Conservation (phyloP, 1,284 basidiomycete genomes). For the Wolfiporia cocos region DNA sequence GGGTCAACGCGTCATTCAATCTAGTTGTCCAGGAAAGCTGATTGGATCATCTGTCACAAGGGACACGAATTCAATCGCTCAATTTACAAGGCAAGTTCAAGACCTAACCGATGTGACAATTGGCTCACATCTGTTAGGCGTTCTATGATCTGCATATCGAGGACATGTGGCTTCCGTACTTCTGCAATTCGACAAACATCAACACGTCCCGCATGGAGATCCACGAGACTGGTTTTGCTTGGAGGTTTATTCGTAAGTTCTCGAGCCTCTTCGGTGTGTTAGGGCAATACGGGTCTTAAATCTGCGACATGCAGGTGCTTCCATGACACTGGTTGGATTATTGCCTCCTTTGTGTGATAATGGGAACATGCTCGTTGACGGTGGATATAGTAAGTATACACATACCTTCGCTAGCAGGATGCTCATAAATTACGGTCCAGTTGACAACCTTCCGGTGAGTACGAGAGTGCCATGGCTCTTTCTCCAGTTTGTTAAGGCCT, state of each 20-base stretch:
- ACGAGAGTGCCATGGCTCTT: not conserved
- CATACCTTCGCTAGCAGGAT: conserved; percentile 5
- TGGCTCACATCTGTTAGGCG: too few species aligned
- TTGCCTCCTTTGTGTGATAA: conserved; percentile 94
- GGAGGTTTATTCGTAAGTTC: conserved; percentile 75
- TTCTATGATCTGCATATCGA: conserved; percentile 97
- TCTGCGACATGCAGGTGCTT: conserved; percentile 59
- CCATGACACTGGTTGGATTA: conserved; percentile 96
- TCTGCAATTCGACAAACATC: conserved; percentile 99
- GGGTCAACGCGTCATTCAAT: conserved; percentile 22
- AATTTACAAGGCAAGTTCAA: conserved; percentile 74
- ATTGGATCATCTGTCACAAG: conserved; percentile 33
- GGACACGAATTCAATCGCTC: conserved; percentile 89
- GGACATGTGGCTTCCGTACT: conserved; percentile 99
- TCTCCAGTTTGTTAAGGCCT: not conserved
- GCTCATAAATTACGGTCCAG: too few species aligned
- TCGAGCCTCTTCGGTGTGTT: not conserved
- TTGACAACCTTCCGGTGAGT: conserved; percentile 86
- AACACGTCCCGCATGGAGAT: conserved; percentile 96
- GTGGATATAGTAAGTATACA: conserved; percentile 83
- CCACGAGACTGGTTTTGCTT: conserved; percentile 94
- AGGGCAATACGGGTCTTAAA: not conserved
- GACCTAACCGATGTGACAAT: too few species aligned
- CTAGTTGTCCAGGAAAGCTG: conserved; percentile 3
- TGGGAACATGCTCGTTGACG: conserved; percentile 91